phyloP scores from a whole-genome alignment of 495 filamentous ascomycete species.

The Aspergillus sclerotioniger region DNA sequence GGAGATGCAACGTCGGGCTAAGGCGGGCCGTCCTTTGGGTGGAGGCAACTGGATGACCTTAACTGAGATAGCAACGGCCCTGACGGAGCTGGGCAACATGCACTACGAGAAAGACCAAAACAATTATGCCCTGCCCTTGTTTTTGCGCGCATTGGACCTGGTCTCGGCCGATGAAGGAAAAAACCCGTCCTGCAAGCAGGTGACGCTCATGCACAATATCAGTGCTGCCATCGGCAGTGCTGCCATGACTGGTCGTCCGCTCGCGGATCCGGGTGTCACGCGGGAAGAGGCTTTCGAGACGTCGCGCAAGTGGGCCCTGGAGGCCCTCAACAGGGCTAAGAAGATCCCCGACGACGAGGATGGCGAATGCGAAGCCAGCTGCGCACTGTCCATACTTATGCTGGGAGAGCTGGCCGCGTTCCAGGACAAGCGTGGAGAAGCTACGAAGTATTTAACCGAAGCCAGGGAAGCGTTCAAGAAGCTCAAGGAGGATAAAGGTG shows the following conservation, averaged over 20 bases:
- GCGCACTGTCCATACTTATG: conserved; percentile 80
- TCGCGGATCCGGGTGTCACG: conserved; percentile 46
- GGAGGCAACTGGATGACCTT: conserved; percentile 65
- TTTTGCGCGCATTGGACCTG: conserved; percentile 74
- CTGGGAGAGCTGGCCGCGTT: conserved; percentile 78
- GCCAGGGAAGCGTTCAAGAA: conserved; percentile 60
- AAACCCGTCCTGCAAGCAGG: conserved; percentile 63
- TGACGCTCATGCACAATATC: conserved; percentile 54
- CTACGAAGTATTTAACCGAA: conserved; percentile 54
- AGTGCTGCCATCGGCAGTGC: conserved; percentile 34
- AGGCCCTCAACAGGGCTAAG: conserved; percentile 61
- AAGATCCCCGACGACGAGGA: conserved; percentile 58
- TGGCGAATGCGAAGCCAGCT: conserved; percentile 81
- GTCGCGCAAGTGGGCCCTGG: conserved; percentile 71
- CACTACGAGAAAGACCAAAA: conserved; percentile 68
- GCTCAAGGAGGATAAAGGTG: conserved; percentile 63
- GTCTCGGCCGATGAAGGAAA: conserved; percentile 40
- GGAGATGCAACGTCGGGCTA: conserved; percentile 66
- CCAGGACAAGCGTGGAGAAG: conserved; percentile 61
- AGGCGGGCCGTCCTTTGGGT: conserved; percentile 52
- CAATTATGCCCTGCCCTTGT: conserved; percentile 83
- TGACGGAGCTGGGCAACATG: conserved; percentile 67
- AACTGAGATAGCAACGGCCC: conserved; percentile 66
- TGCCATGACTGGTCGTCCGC: conserved; percentile 28
- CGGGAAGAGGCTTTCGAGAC: conserved; percentile 55